Evolutionary conservation across 345 rosid species (phyloP).

Genomic region (Eucalyptus curtisii): DNA sequence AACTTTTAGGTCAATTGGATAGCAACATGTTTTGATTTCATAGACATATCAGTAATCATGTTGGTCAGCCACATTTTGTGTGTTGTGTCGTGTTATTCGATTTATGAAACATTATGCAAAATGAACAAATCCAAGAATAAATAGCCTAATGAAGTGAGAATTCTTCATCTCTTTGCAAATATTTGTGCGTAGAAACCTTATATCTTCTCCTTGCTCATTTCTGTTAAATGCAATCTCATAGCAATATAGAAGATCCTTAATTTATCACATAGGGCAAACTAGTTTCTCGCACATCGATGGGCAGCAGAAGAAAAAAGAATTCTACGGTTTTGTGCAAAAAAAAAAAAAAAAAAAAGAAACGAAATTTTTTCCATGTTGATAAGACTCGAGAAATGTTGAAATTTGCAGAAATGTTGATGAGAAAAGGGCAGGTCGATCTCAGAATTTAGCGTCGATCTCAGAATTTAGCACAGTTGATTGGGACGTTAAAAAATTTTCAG

Average conservation of each 20-base stretch:
- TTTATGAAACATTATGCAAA: background rate
- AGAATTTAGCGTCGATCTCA: too few species aligned
- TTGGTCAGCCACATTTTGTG: background rate
- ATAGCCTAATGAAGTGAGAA: background rate
- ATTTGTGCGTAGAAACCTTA: background rate
- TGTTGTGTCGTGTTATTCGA: background rate
- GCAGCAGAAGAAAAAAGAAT: too few species aligned
- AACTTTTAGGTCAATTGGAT: background rate
- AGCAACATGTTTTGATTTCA: background rate
- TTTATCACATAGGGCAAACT: background rate
- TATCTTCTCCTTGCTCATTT: background rate
- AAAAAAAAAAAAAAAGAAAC: too few species aligned
- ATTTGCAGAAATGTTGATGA: too few species aligned
- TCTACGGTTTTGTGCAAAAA: too few species aligned
- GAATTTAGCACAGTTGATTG: background rate
- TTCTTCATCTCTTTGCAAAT: background rate
- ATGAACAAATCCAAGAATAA: background rate
- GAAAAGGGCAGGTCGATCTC: too few species aligned
- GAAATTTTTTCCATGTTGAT: background rate
- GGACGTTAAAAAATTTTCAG: background rate
- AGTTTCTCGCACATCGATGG: background rate
- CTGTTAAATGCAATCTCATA: background rate
- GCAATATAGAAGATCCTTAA: background rate
- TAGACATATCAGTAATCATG: background rate
- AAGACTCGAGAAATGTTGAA: too few species aligned